Conservation (phyloP, 371 early-diverging fungal genomes). For the Massospora cicadina region DNA sequence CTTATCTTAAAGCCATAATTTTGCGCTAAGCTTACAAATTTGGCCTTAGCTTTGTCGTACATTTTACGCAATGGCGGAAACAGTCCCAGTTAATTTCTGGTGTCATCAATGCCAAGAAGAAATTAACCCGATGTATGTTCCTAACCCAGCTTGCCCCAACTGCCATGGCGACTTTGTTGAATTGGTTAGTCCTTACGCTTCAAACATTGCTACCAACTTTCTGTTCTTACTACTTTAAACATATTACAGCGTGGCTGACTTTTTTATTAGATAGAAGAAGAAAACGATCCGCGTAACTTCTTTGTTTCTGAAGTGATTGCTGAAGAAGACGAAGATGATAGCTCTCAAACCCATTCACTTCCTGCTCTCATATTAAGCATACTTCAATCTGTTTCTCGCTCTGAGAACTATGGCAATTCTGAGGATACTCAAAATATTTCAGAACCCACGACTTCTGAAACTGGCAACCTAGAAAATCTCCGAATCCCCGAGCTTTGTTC, state of each 20-base stretch:
- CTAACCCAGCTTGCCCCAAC: conserved; percentile 38
- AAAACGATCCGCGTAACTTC: background rate
- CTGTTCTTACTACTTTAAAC: too few relatives aligned
- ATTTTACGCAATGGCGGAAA: background rate
- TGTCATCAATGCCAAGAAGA: conserved; percentile 14
- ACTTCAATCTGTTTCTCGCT: background rate
- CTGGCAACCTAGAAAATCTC: background rate
- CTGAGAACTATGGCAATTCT: background rate
- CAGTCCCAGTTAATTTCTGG: conserved; percentile 2
- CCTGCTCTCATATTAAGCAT: background rate
- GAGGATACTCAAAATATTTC: background rate
- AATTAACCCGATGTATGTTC: conserved; percentile 20
- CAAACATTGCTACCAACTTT: too few relatives aligned
- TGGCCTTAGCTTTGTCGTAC: too few relatives aligned
- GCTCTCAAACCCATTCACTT: background rate
- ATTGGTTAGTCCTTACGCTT: conserved; percentile 27
- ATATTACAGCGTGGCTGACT: too few relatives aligned
- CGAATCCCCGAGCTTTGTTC: background rate
- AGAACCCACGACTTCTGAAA: background rate
- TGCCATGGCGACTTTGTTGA: conserved; percentile 45
- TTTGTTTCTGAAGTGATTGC: background rate
- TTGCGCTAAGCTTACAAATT: too few relatives aligned
- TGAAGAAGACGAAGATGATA: background rate
- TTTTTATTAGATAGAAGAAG: background rate
- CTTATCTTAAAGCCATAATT: too few relatives aligned